Evolutionary conservation across 176 grass and related monocot species (phyloP).

Genomic region (Leersia perrieri): DNA sequence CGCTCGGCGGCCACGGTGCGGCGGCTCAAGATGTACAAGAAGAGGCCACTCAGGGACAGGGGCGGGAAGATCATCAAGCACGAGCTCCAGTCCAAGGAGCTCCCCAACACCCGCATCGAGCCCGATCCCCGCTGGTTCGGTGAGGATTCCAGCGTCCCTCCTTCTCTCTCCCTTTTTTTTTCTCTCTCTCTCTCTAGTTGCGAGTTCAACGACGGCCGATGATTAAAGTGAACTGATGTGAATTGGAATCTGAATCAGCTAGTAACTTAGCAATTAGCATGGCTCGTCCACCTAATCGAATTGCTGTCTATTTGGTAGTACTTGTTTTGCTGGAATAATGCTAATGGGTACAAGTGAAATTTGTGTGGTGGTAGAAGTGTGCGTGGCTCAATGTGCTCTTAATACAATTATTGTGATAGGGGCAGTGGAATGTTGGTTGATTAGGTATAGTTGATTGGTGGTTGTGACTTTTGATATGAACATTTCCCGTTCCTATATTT

Average conservation of each 20-base stretch:
- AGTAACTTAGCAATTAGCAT: background rate
- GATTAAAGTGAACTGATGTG: background rate
- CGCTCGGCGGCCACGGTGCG: constrained; percentile 76
- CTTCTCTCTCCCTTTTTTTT: no score
- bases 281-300: background rate
- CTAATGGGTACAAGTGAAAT: background rate
- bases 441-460: background rate
- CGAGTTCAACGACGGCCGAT: background rate
- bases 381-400: background rate
- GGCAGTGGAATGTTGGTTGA: background rate
- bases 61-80: constrained; percentile 63
- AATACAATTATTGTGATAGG: background rate
- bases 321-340: background rate
- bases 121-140: constrained; percentile 86
- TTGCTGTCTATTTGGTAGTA: background rate
- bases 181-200: background rate
- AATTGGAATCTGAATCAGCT: background rate
- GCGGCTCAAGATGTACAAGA: constrained; percentile 79
- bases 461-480: background rate
- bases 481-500: background rate
- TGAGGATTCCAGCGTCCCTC: background rate
- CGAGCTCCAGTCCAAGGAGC: constrained; percentile 81
- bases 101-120: constrained; percentile 84
- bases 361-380: background rate
- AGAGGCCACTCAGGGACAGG: constrained; percentile 58